Evolutionary conservation across 306 rosid genomes (phyloP), one percentile per base, ranked within the genome.

Genomic region (Canavalia ensiformis): DNA sequence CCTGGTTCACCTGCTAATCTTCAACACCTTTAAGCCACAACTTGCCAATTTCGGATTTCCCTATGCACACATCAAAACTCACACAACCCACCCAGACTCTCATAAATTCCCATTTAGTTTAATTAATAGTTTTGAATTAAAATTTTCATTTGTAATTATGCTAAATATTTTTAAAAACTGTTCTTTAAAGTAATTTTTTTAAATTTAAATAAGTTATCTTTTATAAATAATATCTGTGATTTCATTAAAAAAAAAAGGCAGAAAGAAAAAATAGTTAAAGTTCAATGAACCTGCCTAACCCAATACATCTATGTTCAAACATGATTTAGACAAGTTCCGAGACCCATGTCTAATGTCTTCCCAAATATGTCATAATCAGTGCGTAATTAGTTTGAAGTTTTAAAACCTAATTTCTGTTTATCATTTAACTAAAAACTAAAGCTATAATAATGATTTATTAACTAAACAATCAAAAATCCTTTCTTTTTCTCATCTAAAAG

Each of bases 1-100:
- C 63, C 58, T 54, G 57, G 75, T 2, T 37, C 79, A 77, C 63
- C 58, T 54, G 57, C 79, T 2, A 47, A 75, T 68, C 72, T 57
- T 76, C 25, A 41, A 30, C 39, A 57, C 30, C 29, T 35, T 60
- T 25, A 60, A 66, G 54, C 56, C 35, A 46, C 84, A 64, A 72
- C 73, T 63, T 41, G 67, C 8, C 29, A 8, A 62, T 59, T 46
- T 34, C 12, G 7, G 63, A 37, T 62, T 34, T 39, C 10, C 31
- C 5, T 57, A 3, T 0, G 46, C 4, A 5, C 25, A 18, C 25
- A 18, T 18, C 25, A 18, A 18, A 18, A 18, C 25, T 18, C 25
- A 18, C 25, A 18, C 25, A 18, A 18, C 25, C 25, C 25, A 18
- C 25, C 25, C 25, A 18, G 25, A 18, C 25, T 18, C 25, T 18